Evolutionary conservation across 495 filamentous ascomycete genomes (phyloP).

Genomic region (Patellaria atrata): DNA sequence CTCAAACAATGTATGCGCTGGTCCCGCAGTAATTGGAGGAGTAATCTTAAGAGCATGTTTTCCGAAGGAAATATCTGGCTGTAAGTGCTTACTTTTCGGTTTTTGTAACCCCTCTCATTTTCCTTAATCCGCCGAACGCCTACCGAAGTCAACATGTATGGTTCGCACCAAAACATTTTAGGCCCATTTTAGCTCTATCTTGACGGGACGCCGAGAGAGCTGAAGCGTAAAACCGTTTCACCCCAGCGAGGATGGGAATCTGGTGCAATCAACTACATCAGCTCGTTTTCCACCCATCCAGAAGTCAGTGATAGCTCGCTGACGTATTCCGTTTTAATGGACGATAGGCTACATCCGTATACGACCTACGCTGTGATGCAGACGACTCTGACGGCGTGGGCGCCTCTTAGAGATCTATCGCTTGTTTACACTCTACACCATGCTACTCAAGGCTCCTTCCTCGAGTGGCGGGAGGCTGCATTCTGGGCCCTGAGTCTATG

Average conservation of each 20-base stretch:
- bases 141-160: conserved; percentile 3
- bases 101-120: neutral
- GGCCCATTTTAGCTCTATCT: neutral
- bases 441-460: neutral
- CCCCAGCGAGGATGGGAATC: too few species aligned
- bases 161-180: too few species aligned
- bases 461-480: conserved; percentile 5
- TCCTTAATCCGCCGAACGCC: neutral
- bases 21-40: conserved; percentile 52
- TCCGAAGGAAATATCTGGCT: conserved; percentile 36
- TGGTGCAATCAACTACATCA: too few species aligned
- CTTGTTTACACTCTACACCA: conserved; percentile 27
- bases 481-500: conserved; percentile 21
- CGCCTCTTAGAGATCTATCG: conserved; percentile 39
- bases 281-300: neutral
- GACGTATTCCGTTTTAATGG: neutral
- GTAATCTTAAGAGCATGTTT: conserved; percentile 42
- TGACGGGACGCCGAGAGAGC: too few species aligned
- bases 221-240: too few species aligned
- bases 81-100: conserved; percentile 25
- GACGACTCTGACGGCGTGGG: conserved; percentile 43
- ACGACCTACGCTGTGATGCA: conserved; percentile 48
- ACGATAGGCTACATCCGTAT: conserved; percentile 38
- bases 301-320: neutral
- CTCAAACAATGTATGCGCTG: conserved; percentile 45